Evolutionary conservation across 2,329 filamentous ascomycete genomes (phyloP).

Genomic region (Drechslerella coelobrocha): DNA sequence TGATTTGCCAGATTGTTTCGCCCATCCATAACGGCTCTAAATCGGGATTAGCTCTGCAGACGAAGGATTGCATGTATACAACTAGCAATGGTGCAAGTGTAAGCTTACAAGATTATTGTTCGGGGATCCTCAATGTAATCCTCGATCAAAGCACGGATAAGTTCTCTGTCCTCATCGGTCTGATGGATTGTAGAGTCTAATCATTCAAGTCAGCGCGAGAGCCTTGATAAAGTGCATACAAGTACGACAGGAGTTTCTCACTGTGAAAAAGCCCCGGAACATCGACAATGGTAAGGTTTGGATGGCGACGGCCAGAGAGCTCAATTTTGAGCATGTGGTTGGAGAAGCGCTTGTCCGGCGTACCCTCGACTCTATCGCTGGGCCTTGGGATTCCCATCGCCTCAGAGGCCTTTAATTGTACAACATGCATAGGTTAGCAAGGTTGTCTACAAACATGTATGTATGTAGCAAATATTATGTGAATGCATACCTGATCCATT

Average conservation of each 20-base stretch:
- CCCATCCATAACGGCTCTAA: slow-evolving; percentile 46
- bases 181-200: slow-evolving; percentile 53
- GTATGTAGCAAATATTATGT: background rate
- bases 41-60: background rate
- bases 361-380: slow-evolving; percentile 21
- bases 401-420: slow-evolving; percentile 44
- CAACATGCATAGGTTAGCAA: slow-evolving; percentile 1
- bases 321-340: slow-evolving; percentile 55
- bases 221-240: too few species aligned
- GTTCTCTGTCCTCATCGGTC: slow-evolving; percentile 52
- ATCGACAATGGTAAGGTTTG: slow-evolving; percentile 55
- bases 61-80: background rate
- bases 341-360: slow-evolving; percentile 50
- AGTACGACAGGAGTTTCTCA: slow-evolving; percentile 18
- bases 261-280: slow-evolving; percentile 55
- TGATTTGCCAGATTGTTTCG: slow-evolving; percentile 54
- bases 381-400: slow-evolving; percentile 53
- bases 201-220: background rate
- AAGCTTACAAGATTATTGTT: slow-evolving; percentile 54
- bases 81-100: background rate
- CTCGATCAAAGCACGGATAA: slow-evolving; percentile 53
- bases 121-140: slow-evolving; percentile 52
- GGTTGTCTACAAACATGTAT: slow-evolving; percentile 50
- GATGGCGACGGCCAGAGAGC: slow-evolving; percentile 51
- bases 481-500: slow-evolving; percentile 20